Conservation (phyloP, 2,329 filamentous ascomycete species). For the Pseudodiploospora longispora region DNA sequence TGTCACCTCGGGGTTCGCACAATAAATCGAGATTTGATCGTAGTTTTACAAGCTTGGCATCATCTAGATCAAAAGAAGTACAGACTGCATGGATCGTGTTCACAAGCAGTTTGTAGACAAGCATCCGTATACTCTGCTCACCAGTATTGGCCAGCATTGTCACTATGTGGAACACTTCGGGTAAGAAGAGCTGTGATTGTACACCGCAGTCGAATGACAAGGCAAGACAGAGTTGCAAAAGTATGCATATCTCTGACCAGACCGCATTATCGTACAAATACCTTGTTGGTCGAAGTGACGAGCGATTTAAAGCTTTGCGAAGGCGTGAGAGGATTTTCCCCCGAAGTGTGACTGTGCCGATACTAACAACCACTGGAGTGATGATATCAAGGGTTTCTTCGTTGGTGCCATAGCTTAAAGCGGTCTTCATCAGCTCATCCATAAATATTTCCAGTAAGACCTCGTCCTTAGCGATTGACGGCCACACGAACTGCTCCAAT, state of each 20-base stretch:
- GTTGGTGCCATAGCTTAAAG: slow-evolving; percentile 47
- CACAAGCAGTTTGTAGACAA: slow-evolving; percentile 56
- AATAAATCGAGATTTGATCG: slow-evolving; percentile 49
- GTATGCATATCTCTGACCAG: slow-evolving; percentile 61
- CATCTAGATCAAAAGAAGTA: slow-evolving; percentile 56
- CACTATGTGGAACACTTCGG: slow-evolving; percentile 62
- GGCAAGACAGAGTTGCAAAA: slow-evolving; percentile 58
- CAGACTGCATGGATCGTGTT: slow-evolving; percentile 62
- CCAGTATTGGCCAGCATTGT: slow-evolving; percentile 64
- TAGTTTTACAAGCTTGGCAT: slow-evolving; percentile 47
- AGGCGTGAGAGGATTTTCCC: slow-evolving; percentile 58
- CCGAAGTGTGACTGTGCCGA: slow-evolving; percentile 57
- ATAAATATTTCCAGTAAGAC: slow-evolving; percentile 58
- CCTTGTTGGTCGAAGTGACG: slow-evolving; percentile 58
- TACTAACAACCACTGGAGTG: slow-evolving; percentile 53
- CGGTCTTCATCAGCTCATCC: slow-evolving; percentile 59
- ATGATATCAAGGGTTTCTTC: slow-evolving; percentile 53
- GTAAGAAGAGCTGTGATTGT: slow-evolving; percentile 59
- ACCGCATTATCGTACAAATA: slow-evolving; percentile 58
- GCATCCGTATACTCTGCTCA: slow-evolving; percentile 43
- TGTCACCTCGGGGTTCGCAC: slow-evolving; percentile 51
- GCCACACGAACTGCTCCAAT: slow-evolving; percentile 60
- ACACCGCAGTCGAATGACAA: slow-evolving; percentile 61
- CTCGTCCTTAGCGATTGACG: slow-evolving; percentile 56
- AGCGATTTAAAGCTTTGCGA: slow-evolving; percentile 59